phyloP scores from a whole-genome alignment of 441 rosid genomes.

The Flueggea neowawraea region DNA sequence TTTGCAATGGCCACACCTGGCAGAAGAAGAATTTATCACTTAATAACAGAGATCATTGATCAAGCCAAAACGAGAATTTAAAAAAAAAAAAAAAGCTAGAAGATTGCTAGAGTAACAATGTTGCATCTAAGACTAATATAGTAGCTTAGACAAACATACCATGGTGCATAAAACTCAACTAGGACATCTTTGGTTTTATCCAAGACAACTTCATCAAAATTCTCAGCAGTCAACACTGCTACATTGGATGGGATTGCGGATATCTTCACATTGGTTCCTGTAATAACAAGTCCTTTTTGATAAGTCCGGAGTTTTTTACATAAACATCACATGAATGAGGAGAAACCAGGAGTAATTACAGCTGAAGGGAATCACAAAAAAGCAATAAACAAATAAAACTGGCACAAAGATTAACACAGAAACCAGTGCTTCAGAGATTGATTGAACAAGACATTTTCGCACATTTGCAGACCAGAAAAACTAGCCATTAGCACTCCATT shows the following conservation, averaged over 20 bases:
- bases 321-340: neutral
- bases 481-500: no score
- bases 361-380: neutral
- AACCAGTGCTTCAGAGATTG: neutral
- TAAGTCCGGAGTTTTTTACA: no score
- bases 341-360: neutral
- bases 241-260: constrained; percentile 69
- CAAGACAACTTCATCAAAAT: constrained; percentile 75
- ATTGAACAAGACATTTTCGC: neutral
- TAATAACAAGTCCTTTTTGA: constrained; percentile 1
- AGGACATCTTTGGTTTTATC: constrained; percentile 79
- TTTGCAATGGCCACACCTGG: constrained; percentile 99
- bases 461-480: neutral
- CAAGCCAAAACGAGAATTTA: no score
- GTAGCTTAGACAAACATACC: constrained; percentile 35
- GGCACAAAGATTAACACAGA: neutral
- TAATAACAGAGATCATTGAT: neutral
- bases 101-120: no score
- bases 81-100: no score
- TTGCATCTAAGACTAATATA: neutral
- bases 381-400: neutral
- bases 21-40: constrained; percentile 53
- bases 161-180: constrained; percentile 97
- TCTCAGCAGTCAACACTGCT: constrained; percentile 61
- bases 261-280: constrained; percentile 89